A percentile compares a stretch with the other conserved stretches of the same genome.
Evolutionary conservation across 129 eudicot genomes (phyloP).

Genomic region (Centella asiatica): DNA sequence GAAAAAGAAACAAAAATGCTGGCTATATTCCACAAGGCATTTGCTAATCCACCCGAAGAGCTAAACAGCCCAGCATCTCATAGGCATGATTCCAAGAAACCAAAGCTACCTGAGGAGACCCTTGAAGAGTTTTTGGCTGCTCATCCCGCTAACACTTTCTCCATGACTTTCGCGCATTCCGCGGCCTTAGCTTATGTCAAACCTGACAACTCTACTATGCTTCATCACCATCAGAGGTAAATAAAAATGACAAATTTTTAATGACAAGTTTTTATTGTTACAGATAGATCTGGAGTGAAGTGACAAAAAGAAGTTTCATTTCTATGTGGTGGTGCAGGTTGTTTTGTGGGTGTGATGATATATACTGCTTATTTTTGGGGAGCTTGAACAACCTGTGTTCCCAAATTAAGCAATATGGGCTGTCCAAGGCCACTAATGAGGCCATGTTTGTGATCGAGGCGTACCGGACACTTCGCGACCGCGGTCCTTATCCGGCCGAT

Average conservation of each 20-base stretch:
- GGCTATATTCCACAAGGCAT: constrained; percentile 84
- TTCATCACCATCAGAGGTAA: constrained; percentile 35
- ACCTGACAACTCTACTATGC: constrained; percentile 16
- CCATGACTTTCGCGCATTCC: constrained; percentile 53
- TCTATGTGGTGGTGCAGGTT: constrained; percentile 33
- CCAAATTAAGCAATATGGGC: constrained; percentile 68
- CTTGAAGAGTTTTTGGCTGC: constrained; percentile 42
- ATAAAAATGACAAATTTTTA: too few relatives aligned
- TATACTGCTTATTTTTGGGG: constrained; percentile 77
- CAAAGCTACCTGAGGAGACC: constrained; percentile 62
- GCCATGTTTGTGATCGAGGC: constrained; percentile 93
- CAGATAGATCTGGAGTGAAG: too few relatives aligned
- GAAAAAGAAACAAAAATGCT: constrained; percentile 31
- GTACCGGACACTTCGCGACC: constrained; percentile 73
- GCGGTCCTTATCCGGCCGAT: constrained; percentile 94
- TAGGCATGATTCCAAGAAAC: constrained; percentile 19
- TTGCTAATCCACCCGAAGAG: constrained; percentile 93
- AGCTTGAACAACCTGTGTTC: constrained; percentile 68
- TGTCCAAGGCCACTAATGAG: constrained; percentile 62
- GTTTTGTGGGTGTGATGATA: constrained; percentile 64
- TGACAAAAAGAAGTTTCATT: too few relatives aligned
- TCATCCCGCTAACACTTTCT: constrained; percentile 53
- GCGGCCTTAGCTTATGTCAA: constrained; percentile 77
- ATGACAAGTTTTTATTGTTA: too few relatives aligned
- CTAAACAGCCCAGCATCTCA: constrained; percentile 63